Base-by-base conservation (phyloP, 768 basidiomycete species). In the Nidula microcarpa region DNA sequence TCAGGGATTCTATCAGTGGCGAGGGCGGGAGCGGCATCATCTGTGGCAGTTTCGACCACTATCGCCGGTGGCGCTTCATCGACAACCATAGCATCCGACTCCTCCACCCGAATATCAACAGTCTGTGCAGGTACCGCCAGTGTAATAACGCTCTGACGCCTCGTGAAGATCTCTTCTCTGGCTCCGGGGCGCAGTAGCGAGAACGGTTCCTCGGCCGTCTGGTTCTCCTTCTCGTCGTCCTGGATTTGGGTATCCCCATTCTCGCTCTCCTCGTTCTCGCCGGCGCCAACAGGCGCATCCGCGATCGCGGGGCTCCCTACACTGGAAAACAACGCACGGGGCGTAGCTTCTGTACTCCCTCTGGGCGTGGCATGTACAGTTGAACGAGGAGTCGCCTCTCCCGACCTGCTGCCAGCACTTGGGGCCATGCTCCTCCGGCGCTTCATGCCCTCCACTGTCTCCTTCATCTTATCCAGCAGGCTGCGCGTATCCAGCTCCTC, bases 401-500 rank as follows among this genome's bases (percentile, higher is more conserved):
- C 9, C 4, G 23, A 23, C 23, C 23, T 23, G 51, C n/a, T 16
- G 3, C 43, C 18, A 36, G 62, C 59, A 32, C 54, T 58, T 23
- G 63, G 55, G 23, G 63, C 63, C 44, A 70, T 55, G 52, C 75
- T 79, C 50, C 73, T 65, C 53, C 77, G 66, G 55, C 69, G 70
- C 66, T 76, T 79, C 71, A 76, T 77, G 51, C 65, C 70, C 55
- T 75, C 75, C 33, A 78, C 74, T 5, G 73, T 78, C 61, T 75
- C 74, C 60, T 72, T 75, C 77, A 78, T 78, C 59, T 66, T 73
- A 57, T 76, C 78, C 53, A 81, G 58, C 52, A 81, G 55, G 35
- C 67, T 68, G 23, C 71, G 59, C 5, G 78, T 73, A 55, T 78
- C 77, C 16, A 71, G 72, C 1, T 71, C 70, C 6, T 65, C 65